These are phyloP conservation scores for Sporobolomyces roseus DNA, from an alignment of 768 basidiomycete genomes.

Conservation along the genomic window DNA sequence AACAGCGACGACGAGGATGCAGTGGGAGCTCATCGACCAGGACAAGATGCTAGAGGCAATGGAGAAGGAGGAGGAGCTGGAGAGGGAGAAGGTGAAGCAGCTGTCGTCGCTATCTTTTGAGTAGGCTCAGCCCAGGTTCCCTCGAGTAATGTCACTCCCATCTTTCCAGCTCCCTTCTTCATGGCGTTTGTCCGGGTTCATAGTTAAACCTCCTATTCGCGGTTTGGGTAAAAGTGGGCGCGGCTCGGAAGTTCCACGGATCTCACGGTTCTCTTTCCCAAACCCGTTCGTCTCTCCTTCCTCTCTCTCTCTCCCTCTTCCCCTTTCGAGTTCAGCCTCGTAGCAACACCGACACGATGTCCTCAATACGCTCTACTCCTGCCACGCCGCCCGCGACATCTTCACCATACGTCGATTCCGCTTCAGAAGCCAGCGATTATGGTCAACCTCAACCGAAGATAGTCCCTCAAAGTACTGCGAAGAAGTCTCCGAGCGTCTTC, in stretches of 20 bases:
- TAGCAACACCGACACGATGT: neutral
- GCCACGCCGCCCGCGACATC: too few species aligned
- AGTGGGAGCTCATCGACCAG: neutral
- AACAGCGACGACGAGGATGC: conserved; percentile 1
- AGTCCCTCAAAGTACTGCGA: too few species aligned
- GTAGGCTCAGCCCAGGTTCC: neutral
- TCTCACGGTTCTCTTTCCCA: neutral
- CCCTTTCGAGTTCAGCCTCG: neutral
- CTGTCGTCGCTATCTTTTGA: conserved; percentile 13
- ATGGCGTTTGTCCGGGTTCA: too few species aligned
- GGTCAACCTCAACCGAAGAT: neutral
- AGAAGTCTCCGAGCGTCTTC: neutral
- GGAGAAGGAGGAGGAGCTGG: neutral
- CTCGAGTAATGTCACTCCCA: too few species aligned
- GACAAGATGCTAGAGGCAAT: neutral
- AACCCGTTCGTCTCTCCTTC: neutral
- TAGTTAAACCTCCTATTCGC: too few species aligned
- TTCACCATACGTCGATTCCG: too few species aligned
- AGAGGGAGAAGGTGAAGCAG: neutral
- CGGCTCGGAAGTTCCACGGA: too few species aligned
- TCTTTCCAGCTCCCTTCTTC: too few species aligned
- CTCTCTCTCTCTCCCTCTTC: too few species aligned
- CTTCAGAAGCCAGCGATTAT: too few species aligned
- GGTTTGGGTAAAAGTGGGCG: too few species aligned
- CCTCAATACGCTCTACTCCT: too few species aligned